These are phyloP conservation scores for Nannochloropsis oceanica DNA, from an alignment of 108 stramenopile species.

Conservation along the genomic window DNA sequence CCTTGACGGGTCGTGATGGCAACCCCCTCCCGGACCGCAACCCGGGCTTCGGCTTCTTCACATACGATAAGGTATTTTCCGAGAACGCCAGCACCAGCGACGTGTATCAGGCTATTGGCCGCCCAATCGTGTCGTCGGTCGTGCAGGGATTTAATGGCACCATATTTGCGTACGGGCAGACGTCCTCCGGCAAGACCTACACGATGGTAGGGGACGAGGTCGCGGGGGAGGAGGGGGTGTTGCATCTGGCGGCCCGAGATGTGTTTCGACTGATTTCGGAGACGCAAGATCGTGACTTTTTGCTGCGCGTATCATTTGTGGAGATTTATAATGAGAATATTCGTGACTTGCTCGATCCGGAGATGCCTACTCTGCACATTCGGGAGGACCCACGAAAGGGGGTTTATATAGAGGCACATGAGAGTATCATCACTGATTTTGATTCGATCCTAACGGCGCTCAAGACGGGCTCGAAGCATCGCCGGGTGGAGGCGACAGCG, in stretches of 20 bases:
- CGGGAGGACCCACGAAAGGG: conserved; percentile 85
- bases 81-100: conserved; percentile 22
- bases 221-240: conserved; percentile 9
- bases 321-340: conserved; percentile 99
- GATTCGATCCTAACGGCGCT: conserved; percentile 54
- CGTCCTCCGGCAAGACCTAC: conserved; percentile 37
- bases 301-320: conserved; percentile 79
- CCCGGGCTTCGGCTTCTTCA: conserved; percentile 31
- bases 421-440: conserved; percentile 51
- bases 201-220: conserved; percentile 28
- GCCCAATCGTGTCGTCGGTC: conserved; percentile 15
- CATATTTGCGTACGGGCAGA: conserved; percentile 43
- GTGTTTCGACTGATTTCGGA: conserved; percentile 14
- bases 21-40: conserved; percentile 20
- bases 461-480: conserved; percentile 63
- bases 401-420: conserved; percentile 66
- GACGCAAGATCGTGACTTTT: conserved; percentile 41
- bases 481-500: conserved; percentile 68
- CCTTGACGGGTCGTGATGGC: conserved; percentile 21
- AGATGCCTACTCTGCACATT: conserved; percentile 32
- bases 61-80: conserved; percentile 32
- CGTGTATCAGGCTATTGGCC: conserved; percentile 11
- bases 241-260: conserved; percentile 30
- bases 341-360: conserved; percentile 63
- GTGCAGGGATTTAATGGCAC: conserved; percentile 34